Base-by-base conservation (phyloP, 2,329 filamentous ascomycete genomes). In the Diatrype stigma region DNA sequence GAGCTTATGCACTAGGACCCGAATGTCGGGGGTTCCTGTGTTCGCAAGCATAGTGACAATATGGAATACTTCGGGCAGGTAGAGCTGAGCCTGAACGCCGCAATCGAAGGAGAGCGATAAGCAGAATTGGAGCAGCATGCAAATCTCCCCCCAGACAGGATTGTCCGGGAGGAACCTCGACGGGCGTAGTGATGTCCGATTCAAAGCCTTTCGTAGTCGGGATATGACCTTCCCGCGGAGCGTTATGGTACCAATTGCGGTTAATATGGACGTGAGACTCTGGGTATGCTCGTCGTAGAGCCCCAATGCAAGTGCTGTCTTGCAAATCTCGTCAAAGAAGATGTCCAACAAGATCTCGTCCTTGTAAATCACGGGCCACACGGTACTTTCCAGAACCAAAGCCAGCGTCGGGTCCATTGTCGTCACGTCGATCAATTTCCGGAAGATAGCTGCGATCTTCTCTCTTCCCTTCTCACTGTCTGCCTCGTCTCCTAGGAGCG, bases 1-100 rank as follows among this genome's bases (percentile, higher is more conserved):
- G 11, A 88, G 69, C 48, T 80, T 77, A 62, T 87, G 84, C 2
- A 87, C 82, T 19, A 81, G 70, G 7, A 78, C 66, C 45, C 84
- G 76, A 6, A 85, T 72, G 11, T 82, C 78, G 10, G 75, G 68
- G 11, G 76, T 67, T 6, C 85, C 85, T 1, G 81, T 86, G 58
- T 87, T 87, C 34, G 82, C 81, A 23, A 87, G 73, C 82, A 88
- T 86, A 0, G 85, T 87, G 52, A 87, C 82, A 46, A 87, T 74
- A 65, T 88, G 85, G 63, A 87, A 87, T 44, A 88, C 75, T 62
- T 88, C 85, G 0, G 85, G 84, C 6, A 88, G 69, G 58, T 82
- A 88, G 42, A 87, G 72, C 64, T 87, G 84, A 3, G 84, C 78
- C 64, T 88, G 85, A 14, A 85, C 77, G 21, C 83, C 81, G 56